phyloP scores from a whole-genome alignment of 148 eudicot genomes.

The Limonium bicolor region DNA sequence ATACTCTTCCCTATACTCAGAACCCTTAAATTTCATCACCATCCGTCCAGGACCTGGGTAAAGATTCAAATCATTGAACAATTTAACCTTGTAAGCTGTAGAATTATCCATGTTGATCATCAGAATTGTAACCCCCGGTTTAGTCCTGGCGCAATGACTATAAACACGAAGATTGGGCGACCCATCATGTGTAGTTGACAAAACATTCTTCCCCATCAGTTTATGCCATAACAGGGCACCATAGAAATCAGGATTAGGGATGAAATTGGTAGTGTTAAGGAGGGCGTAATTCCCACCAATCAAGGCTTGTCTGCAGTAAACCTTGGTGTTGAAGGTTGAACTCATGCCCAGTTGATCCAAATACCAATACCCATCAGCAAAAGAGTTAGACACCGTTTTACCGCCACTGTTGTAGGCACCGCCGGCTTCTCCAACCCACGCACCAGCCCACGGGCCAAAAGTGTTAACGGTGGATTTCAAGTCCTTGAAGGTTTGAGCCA shows the following conservation, averaged over 20 bases:
- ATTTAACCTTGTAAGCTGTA: slow-evolving; percentile 18
- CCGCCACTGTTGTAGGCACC: slow-evolving; percentile 56
- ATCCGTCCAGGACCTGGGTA: slow-evolving; percentile 3
- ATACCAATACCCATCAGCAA: slow-evolving; percentile 48
- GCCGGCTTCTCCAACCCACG: slow-evolving; percentile 57
- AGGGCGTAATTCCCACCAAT: slow-evolving; percentile 54
- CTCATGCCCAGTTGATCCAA: slow-evolving; percentile 61
- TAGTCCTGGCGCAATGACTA: slow-evolving; percentile 27
- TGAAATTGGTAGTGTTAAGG: slow-evolving; percentile 33
- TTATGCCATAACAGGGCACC: slow-evolving; percentile 53
- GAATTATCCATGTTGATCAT: slow-evolving; percentile 48
- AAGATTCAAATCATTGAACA: slow-evolving; percentile 17
- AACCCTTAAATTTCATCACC: neutral
- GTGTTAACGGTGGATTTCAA: slow-evolving; percentile 1
- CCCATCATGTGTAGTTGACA: slow-evolving; percentile 10
- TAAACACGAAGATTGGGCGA: slow-evolving; percentile 26
- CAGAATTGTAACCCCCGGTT: slow-evolving; percentile 23
- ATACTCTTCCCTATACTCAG: slow-evolving; percentile 30
- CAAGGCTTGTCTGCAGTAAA: slow-evolving; percentile 44
- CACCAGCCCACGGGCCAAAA: slow-evolving; percentile 21
- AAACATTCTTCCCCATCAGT: slow-evolving; percentile 32
- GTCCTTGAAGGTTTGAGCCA: slow-evolving; percentile 21
- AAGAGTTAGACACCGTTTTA: slow-evolving; percentile 28
- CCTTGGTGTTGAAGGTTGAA: slow-evolving; percentile 31
- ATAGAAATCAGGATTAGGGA: slow-evolving; percentile 54